Evolutionary conservation across 495 filamentous ascomycete species (phyloP).

Genomic region (Aspergillus coremiiformis): DNA sequence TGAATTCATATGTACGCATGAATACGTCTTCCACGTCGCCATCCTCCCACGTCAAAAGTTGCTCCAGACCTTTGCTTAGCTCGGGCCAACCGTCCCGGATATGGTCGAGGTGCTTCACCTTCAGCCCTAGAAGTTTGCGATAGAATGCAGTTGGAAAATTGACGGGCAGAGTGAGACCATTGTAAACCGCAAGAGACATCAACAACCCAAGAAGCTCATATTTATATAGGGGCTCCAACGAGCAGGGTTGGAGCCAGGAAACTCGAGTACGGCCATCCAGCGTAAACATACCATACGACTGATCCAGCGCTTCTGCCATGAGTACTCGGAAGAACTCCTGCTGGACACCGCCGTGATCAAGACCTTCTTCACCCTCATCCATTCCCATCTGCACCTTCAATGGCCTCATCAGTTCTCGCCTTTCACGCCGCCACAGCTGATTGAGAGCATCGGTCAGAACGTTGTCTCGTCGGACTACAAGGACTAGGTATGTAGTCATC

Average conservation of each 20-base stretch:
- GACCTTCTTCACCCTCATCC: constrained; percentile 73
- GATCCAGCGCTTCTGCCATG: constrained; percentile 67
- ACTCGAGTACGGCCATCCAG: constrained; percentile 64
- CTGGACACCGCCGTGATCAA: constrained; percentile 90
- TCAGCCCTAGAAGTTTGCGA: constrained; percentile 60
- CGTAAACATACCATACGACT: constrained; percentile 70
- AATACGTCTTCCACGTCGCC: constrained; percentile 78
- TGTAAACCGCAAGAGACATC: constrained; percentile 86
- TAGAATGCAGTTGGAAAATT: constrained; percentile 84
- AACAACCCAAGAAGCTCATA: constrained; percentile 86
- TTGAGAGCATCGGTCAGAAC: constrained; percentile 74
- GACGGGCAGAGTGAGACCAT: constrained; percentile 81
- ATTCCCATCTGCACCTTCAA: constrained; percentile 83
- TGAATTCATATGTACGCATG: constrained; percentile 75
- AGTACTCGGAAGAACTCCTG: constrained; percentile 90
- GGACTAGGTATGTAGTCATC: constrained; percentile 63
- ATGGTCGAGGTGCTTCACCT: constrained; percentile 58
- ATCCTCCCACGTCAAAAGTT: constrained; percentile 66
- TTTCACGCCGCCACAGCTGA: constrained; percentile 80
- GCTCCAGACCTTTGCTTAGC: constrained; percentile 62
- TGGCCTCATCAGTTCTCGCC: constrained; percentile 72
- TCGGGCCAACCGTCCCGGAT: constrained; percentile 86
- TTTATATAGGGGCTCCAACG: constrained; percentile 74
- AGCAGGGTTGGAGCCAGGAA: constrained; percentile 81
- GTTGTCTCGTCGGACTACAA: constrained; percentile 64